Conservation (phyloP, 441 rosid species). For the Eruca vesicaria region DNA sequence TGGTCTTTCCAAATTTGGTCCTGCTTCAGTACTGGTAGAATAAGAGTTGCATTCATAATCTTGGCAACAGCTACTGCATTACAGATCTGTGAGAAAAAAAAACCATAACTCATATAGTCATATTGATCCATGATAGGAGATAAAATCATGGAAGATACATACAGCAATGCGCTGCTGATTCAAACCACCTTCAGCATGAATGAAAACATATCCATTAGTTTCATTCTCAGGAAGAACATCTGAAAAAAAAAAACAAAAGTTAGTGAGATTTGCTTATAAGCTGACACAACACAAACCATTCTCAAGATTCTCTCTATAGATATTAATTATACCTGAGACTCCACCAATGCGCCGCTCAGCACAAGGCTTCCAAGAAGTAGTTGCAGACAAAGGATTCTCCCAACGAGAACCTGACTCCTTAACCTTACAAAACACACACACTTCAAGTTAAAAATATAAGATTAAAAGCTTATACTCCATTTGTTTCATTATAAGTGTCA, state of each 20-base stretch:
- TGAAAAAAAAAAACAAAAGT: constrained; percentile 36
- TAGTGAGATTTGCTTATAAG: background rate
- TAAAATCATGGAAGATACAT: constrained; percentile 36
- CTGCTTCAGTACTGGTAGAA: constrained; percentile 96
- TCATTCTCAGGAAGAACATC: constrained; percentile 92
- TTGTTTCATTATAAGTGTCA: too few relatives aligned
- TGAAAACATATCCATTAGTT: constrained; percentile 92
- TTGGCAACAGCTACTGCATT: constrained; percentile 99
- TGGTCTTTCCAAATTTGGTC: constrained; percentile 99
- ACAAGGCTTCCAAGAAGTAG: constrained; percentile 99
- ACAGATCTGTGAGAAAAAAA: constrained; percentile 61
- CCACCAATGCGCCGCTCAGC: constrained; percentile 85
- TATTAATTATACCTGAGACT: constrained; percentile 51
- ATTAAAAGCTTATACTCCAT: constrained; percentile 22
- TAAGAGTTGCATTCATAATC: constrained; percentile 96
- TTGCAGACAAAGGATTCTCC: constrained; percentile 93
- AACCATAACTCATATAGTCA: background rate
- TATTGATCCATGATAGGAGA: background rate
- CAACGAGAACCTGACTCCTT: constrained; percentile 93
- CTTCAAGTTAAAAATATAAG: background rate
- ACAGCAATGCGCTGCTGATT: constrained; percentile 99
- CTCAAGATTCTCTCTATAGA: too few relatives aligned
- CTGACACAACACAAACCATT: constrained; percentile 8
- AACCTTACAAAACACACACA: constrained; percentile 47
- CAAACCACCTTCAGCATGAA: constrained; percentile 98